Evolutionary conservation across 768 basidiomycete genomes (phyloP), one percentile per base, ranked within the genome.

Genomic region (Boletus bicolor): DNA sequence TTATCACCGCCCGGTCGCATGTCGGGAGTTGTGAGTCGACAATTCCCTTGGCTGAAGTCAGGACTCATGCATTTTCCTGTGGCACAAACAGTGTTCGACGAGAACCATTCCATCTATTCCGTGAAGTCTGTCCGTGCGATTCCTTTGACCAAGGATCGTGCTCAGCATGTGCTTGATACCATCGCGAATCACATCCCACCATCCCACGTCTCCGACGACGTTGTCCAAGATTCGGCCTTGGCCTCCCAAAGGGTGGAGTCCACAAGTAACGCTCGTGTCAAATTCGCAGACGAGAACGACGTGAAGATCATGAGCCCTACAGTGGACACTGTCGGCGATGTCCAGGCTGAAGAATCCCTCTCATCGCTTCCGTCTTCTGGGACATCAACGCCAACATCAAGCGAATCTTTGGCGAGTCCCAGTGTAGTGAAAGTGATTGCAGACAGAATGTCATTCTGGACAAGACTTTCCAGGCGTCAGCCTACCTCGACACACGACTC

Each of bases 391-490:
- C 77, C 79, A 7, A 76, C 79, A 0, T 83, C 82, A 3, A 80
- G 81, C 46, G 59, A 68, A 14, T 73, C 76, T 11, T 62, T 63
- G 9, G 71, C 76, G 30, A 74, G 76, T 5, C 76, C 81, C 4
- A 81, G 82, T 8, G 75, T 91, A 10, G 80, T 82, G 42, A 87
- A 84, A 63, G 79, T 82, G 1, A 71, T 91, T 14, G 82, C 87
- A 7, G 74, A 76, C 10, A 80, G 85, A 34, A 73, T 91, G 43
- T 89, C 89, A 2, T 91, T 91, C 64, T 92, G 91, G 91, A 82
- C 74, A 53, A 77, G 80, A 49, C 68, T 85, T 19, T 81, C 85
- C 10, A 82, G 78, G 60, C 77, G 81, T 36, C 72, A 72, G 32
- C 63, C 68, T 38, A 55, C 49, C 48, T 66, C 64, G 24, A 26